Base-by-base conservation (phyloP, 2,329 filamentous ascomycete species). In the Cryphonectria japonica region DNA sequence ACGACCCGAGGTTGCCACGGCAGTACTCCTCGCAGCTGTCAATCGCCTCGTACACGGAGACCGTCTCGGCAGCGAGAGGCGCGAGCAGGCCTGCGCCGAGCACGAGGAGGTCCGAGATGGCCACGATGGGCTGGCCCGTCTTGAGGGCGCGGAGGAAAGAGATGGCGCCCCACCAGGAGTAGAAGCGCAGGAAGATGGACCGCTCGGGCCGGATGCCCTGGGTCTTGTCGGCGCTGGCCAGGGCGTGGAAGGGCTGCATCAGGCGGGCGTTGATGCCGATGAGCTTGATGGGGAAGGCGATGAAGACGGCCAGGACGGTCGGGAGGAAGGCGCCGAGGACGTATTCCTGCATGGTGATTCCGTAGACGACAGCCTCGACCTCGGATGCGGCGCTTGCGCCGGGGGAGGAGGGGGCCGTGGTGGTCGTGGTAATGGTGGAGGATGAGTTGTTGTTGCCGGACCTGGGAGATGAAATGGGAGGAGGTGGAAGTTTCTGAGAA, bases 181-280 rank as follows among this genome's bases (percentile, higher is more conserved):
- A 69, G 57, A 71, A 71, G 2, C 70, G 67, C n/a, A 67, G 29
- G 16, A 69, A 69, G 1, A 71, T 52, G 2, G 70, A 69, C 7
- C 67, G 41, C n/a, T 66, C 29, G 1, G 67, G 54, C 22, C n/a
- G 52, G 19, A 37, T n/a, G 4, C 70, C 70, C 16, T 19, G 54
- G 3, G 16, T 0, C 16, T 26, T 16, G 4, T 46, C 41, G 34
- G 65, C 61, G 13, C 34, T 60, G 14, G 72, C 67, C 46, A 73
- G n/a, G 11, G 54, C 50, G 29, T 72, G 70, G 32, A 73, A 73
- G 7, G 72, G 72, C 57, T 73, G 70, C 63, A 70, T 68, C 26
- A 72, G 59, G 37, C 71, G 66, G 9, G 71, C 72, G 26, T 72
- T 73, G 50, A 73, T 54, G 26, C 67, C 66, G 29, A 73, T 73